Conservation (phyloP, 306 rosid genomes). For the Canavalia gladiata region DNA sequence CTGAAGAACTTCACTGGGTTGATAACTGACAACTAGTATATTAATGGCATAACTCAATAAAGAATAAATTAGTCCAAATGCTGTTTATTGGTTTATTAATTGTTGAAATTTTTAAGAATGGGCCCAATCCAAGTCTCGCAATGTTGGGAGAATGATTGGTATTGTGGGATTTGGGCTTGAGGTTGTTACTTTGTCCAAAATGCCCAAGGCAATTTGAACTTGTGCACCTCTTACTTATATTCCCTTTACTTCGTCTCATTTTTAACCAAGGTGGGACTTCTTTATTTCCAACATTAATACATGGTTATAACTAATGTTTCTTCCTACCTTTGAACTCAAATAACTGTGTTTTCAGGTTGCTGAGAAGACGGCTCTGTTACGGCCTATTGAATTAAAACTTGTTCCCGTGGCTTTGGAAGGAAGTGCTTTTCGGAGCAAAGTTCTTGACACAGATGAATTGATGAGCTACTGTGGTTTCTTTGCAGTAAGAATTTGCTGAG, state of each 20-base stretch:
- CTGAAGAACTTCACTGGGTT: constrained; percentile 32
- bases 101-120: too few relatives aligned
- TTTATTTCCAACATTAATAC: neutral
- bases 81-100: constrained; percentile 21
- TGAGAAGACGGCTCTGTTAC: constrained; percentile 86
- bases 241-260: too few relatives aligned
- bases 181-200: too few relatives aligned
- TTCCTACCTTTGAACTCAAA: constrained; percentile 43
- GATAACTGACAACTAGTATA: constrained; percentile 24
- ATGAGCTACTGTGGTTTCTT: constrained; percentile 86
- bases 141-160: too few relatives aligned
- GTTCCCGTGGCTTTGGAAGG: constrained; percentile 96
- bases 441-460: constrained; percentile 89
- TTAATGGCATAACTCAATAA: constrained; percentile 19
- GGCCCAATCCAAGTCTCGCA: too few relatives aligned
- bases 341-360: constrained; percentile 75
- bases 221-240: too few relatives aligned
- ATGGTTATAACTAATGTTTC: constrained; percentile 19
- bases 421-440: constrained; percentile 86
- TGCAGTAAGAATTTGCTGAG: constrained; percentile 70
- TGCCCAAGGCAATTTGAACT: too few relatives aligned
- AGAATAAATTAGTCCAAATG: constrained; percentile 7
- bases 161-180: too few relatives aligned
- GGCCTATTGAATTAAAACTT: constrained; percentile 90
- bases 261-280: too few relatives aligned